These are phyloP conservation scores for Kalanchoe fedtschenkoi DNA, from an alignment of 164 flowering plant genomes.

Conservation along the genomic window DNA sequence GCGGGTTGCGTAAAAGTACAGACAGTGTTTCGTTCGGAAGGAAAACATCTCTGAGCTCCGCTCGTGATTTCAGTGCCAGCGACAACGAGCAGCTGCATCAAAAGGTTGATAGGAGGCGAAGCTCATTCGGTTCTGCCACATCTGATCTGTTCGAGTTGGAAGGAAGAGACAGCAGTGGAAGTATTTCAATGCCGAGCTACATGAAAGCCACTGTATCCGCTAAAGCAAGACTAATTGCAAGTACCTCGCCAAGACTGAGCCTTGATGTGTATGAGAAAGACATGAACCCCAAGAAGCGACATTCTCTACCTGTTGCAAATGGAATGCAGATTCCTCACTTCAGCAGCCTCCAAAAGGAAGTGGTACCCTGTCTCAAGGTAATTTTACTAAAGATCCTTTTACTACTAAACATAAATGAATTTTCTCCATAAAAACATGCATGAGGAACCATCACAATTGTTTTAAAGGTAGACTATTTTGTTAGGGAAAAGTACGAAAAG, in stretches of 20 bases:
- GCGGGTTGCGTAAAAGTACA: neutral
- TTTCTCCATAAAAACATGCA: too few relatives aligned
- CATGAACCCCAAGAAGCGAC: neutral
- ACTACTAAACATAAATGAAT: neutral
- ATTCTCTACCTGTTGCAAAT: neutral
- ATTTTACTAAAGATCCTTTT: neutral
- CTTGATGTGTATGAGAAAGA: neutral
- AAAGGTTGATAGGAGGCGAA: neutral
- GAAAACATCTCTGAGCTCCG: neutral
- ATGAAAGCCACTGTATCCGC: neutral
- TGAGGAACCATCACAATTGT: too few relatives aligned
- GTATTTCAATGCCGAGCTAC: neutral
- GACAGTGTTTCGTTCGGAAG: neutral
- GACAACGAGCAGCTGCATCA: constrained; percentile 2
- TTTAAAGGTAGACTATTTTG: too few relatives aligned
- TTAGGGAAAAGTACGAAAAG: too few relatives aligned
- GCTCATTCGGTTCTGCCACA: constrained; percentile 2
- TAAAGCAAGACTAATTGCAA: constrained; percentile 2
- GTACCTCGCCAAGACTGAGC: neutral
- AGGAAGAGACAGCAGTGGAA: neutral
- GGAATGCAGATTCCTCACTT: neutral
- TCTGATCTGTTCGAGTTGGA: neutral
- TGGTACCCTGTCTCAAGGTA: neutral
- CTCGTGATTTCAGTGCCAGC: neutral
- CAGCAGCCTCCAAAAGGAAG: neutral